Percentiles rank a stretch among this genome's conserved stretches.
phyloP scores from a whole-genome alignment of 1,284 basidiomycete species.

The Rhodotorula sp. region DNA sequence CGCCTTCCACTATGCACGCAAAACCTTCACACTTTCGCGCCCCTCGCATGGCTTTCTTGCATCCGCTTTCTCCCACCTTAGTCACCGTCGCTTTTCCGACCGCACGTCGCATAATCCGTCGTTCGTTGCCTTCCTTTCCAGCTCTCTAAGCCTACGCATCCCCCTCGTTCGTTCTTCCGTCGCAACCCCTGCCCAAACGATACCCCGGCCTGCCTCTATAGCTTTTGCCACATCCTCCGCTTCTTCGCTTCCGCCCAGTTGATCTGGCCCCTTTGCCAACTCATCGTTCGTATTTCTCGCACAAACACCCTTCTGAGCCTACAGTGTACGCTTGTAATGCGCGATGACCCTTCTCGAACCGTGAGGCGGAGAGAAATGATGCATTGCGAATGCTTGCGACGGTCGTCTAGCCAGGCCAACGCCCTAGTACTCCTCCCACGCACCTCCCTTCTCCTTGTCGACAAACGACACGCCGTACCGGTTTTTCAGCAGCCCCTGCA shows the following conservation, averaged over 20 bases:
- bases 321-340: background rate
- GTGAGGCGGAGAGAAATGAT: no score
- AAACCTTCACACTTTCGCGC: background rate
- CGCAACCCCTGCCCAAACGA: no score
- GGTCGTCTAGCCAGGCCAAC: background rate
- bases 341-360: background rate
- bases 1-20: background rate
- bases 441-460: background rate
- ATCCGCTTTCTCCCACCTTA: background rate
- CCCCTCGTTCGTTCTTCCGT: no score
- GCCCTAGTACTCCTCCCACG: constrained; percentile 10
- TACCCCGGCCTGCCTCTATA: no score
- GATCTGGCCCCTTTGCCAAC: background rate
- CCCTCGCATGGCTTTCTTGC: background rate
- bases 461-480: background rate
- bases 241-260: background rate
- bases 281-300: background rate
- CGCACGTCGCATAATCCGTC: no score
- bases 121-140: no score
- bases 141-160: no score
- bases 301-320: no score
- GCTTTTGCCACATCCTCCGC: no score
- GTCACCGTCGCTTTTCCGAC: background rate
- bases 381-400: background rate
- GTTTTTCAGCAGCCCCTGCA: background rate